phyloP scores from a whole-genome alignment of 495 filamentous ascomycete genomes.

The Xylona heveae region DNA sequence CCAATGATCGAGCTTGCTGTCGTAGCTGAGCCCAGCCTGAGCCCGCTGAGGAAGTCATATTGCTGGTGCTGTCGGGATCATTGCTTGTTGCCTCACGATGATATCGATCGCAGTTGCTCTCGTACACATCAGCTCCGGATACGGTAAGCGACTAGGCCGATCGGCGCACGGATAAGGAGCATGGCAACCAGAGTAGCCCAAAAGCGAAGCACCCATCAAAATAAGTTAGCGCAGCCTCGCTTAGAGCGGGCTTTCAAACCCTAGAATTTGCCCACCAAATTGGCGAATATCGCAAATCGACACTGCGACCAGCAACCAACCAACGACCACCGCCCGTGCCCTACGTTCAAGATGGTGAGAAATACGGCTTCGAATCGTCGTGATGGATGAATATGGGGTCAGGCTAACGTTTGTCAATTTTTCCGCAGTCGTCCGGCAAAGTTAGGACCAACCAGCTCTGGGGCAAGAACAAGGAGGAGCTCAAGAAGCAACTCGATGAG shows the following conservation, averaged over 20 bases:
- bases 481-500: conserved; percentile 79
- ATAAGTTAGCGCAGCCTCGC: conserved; percentile 6
- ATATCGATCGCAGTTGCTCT: too few relatives aligned
- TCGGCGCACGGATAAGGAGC: conserved; percentile 7
- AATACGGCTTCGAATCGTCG: conserved; percentile 2
- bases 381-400: conserved; percentile 6
- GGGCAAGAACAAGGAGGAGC: conserved; percentile 96
- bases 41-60: conserved; percentile 54
- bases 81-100: too few relatives aligned
- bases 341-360: conserved; percentile 10
- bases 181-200: neutral
- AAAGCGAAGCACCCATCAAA: conserved; percentile 3
- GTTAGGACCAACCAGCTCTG: conserved; percentile 91
- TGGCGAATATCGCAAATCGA: neutral
- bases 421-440: conserved; percentile 61
- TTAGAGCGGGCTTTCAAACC: neutral
- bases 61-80: conserved; percentile 12
- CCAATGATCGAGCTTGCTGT: conserved; percentile 74
- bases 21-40: conserved; percentile 90
- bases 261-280: neutral
- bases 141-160: neutral
- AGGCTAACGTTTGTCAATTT: conserved; percentile 6
- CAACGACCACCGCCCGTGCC: neutral
- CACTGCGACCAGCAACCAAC: neutral
- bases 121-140: neutral